Conservation (phyloP, 2,329 filamentous ascomycete genomes). For the Aspergillus sp. region DNA sequence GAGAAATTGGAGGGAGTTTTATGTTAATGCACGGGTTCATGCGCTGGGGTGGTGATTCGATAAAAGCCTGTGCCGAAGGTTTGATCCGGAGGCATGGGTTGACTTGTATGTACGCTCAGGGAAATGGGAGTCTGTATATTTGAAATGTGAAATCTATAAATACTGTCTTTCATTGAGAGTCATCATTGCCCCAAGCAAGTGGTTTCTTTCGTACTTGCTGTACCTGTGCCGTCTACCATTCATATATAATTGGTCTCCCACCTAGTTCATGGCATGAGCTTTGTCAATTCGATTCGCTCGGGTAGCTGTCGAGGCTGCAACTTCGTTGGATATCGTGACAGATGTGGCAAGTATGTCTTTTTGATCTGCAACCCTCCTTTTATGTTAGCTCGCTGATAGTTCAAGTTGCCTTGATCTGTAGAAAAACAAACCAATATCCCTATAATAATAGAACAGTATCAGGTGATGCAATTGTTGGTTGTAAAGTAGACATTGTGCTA, state of each 20-base stretch:
- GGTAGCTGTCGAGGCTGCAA: neutral
- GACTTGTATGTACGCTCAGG: neutral
- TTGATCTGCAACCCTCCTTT: too few relatives aligned
- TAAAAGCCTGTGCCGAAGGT: neutral
- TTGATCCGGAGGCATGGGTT: neutral
- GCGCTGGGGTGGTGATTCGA: neutral
- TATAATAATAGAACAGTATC: too few relatives aligned
- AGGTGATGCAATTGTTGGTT: too few relatives aligned
- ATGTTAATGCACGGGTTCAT: neutral
- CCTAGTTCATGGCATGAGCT: too few relatives aligned
- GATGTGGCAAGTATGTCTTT: constrained; percentile 8
- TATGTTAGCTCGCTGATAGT: too few relatives aligned
- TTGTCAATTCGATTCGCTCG: neutral
- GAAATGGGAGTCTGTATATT: neutral
- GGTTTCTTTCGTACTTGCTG: too few relatives aligned
- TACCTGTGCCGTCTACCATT: neutral
- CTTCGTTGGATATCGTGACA: constrained; percentile 2
- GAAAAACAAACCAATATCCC: too few relatives aligned
- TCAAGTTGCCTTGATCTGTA: too few relatives aligned
- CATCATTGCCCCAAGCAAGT: neutral
- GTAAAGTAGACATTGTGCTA: too few relatives aligned
- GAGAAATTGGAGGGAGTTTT: neutral
- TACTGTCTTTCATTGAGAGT: neutral
- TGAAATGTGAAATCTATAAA: neutral
- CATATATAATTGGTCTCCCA: neutral